A percentile compares a stretch with the other conserved stretches of the same genome.
These are phyloP conservation scores for Solidago caesia DNA, from an alignment of 129 eudicot species.

Conservation along the genomic window DNA sequence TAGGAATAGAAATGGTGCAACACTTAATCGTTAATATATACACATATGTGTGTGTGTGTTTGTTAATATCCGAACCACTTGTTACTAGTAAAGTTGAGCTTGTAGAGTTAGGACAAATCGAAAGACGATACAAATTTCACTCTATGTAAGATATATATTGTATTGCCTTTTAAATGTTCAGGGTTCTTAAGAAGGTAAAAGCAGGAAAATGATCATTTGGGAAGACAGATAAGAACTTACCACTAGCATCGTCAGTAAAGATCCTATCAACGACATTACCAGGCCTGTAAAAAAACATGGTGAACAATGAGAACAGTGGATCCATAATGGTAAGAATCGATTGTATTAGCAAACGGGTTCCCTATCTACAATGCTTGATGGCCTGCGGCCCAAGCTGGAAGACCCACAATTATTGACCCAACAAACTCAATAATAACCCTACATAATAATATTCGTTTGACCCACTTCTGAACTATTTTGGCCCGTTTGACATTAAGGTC, in stretches of 20 bases:
- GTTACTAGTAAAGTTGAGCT: background rate
- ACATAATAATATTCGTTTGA: too few species aligned
- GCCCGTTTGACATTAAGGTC: too few species aligned
- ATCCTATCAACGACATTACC: slow-evolving; percentile 88
- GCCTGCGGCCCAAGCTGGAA: too few species aligned
- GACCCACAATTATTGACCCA: too few species aligned
- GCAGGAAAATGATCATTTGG: background rate
- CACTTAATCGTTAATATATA: too few species aligned
- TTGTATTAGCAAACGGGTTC: background rate
- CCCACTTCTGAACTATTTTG: too few species aligned
- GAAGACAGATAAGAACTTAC: slow-evolving; percentile 37
- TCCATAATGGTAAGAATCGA: background rate
- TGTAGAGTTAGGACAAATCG: background rate
- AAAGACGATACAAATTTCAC: background rate
- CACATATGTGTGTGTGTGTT: too few species aligned
- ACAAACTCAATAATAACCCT: too few species aligned
- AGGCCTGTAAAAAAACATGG: slow-evolving; percentile 47
- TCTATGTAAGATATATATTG: background rate
- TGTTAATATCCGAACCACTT: background rate
- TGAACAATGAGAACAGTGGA: background rate
- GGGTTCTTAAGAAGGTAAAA: background rate
- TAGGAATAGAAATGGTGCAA: too few species aligned
- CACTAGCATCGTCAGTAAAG: slow-evolving; percentile 83
- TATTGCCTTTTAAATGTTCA: background rate
- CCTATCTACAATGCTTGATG: too few species aligned